Base-by-base conservation (phyloP, 257 asterid genomes). In the Jasminum sambac region DNA sequence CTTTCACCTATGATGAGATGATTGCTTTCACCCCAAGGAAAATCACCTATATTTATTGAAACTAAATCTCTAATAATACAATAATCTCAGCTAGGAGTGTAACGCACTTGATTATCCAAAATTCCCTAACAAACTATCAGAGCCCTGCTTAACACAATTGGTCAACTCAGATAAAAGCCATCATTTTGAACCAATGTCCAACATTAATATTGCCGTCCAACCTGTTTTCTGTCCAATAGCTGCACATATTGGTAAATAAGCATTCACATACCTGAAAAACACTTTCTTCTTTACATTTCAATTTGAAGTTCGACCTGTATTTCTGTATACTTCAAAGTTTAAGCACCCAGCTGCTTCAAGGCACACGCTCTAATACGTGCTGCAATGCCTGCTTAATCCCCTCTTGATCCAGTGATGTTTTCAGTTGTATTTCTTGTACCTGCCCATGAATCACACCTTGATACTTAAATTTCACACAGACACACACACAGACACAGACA, bases 371-470 rank as follows among this genome's bases (percentile, higher is more conserved):
- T 39, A 94, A 72, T 40, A 89, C 98, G 8, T 82, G 89, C 83
- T 89, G 97, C 74, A 94, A 23, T 30, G 96, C 96, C 79, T 64
- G 65, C 69, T 94, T 94, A 52, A 94, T 91, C 68, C 96, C 99
- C 19, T 85, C 95, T 85, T 91, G 99, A 82, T 84, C 85, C n/a
- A 94, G 99, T 5, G 96, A 86, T 1, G 96, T 94, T n/a, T 81
- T 83, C 44, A 94, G 82, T 74, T 85, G 96, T 77, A 94, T 89
- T 82, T 94, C 99, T 82, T 94, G 99, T 55, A 94, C 98, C 97
- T 92, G 86, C 73, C 6, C 17, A 60, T 24, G 17, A 34, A 42
- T 23, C 7, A 71, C 25, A 57, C 4, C 11, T 60, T 52, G 24
- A 9, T 23, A 39, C 58, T 38, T 40, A 19, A 69, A 30, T 39